A percentile compares a stretch with the other conserved stretches of the same genome.
Evolutionary conservation across 495 filamentous ascomycete species (phyloP).

Genomic region (Pyrenula massariospora): DNA sequence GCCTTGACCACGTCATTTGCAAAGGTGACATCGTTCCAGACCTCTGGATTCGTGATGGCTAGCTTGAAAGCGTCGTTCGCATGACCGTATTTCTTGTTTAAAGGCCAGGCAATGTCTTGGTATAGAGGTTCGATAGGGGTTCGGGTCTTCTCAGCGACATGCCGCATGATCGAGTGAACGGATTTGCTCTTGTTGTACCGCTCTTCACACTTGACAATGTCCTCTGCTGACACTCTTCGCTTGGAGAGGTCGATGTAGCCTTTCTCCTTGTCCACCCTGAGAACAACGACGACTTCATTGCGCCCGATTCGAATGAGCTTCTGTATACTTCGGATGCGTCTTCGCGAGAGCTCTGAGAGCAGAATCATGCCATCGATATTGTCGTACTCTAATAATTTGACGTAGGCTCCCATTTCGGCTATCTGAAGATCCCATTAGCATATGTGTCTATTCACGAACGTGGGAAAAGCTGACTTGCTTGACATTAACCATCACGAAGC

Average conservation of each 20-base stretch:
- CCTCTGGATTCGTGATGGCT: constrained; percentile 93
- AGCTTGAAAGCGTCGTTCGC: constrained; percentile 97
- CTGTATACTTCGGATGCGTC: constrained; percentile 96
- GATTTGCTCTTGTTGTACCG: constrained; percentile 99
- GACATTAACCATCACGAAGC: constrained; percentile 98
- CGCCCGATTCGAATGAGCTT: constrained; percentile 96
- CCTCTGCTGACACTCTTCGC: constrained; percentile 91
- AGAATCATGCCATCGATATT: constrained; percentile 99
- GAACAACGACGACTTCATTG: constrained; percentile 96
- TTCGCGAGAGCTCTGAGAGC: constrained; percentile 86
- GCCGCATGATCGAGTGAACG: constrained; percentile 94
- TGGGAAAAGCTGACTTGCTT: constrained; percentile 83
- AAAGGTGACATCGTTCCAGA: constrained; percentile 88
- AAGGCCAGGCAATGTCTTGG: constrained; percentile 86
- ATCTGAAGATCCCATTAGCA: constrained; percentile 51
- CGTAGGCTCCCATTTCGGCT: constrained; percentile 98
- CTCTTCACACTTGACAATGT: constrained; percentile 96
- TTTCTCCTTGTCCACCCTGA: constrained; percentile 98
- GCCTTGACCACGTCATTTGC: constrained; percentile 73
- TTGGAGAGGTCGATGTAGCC: constrained; percentile 98
- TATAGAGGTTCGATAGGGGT: constrained; percentile 89
- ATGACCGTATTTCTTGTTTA: constrained; percentile 96
- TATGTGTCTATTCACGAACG: neutral
- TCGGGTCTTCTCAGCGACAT: constrained; percentile 93
- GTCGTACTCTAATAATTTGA: constrained; percentile 98